Conservation (phyloP, 768 basidiomycete genomes). For the Calocera cornea region DNA sequence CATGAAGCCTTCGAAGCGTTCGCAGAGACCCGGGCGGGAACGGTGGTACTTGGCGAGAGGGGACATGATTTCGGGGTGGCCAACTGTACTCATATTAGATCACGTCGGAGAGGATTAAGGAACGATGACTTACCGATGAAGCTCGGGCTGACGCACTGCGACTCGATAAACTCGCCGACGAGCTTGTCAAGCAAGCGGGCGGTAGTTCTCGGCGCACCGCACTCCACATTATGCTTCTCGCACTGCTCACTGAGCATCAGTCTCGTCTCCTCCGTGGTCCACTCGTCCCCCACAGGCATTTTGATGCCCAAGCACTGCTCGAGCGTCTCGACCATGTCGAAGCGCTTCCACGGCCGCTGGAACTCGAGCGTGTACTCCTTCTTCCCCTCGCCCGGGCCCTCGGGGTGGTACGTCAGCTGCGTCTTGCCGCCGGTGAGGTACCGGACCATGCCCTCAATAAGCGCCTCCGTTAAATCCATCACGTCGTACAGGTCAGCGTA, state of each 20-base stretch:
- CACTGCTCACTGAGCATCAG: constrained; percentile 74
- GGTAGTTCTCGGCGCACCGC: constrained; percentile 90
- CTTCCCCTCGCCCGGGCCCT: constrained; percentile 62
- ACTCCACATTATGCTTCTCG: constrained; percentile 90
- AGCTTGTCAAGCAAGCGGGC: constrained; percentile 96
- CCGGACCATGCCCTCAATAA: constrained; percentile 86
- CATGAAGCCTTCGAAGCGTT: constrained; percentile 97
- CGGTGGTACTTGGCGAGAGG: constrained; percentile 98
- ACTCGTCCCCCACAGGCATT: constrained; percentile 84
- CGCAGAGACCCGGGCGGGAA: constrained; percentile 90
- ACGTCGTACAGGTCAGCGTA: constrained; percentile 98
- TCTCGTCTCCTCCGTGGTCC: constrained; percentile 80
- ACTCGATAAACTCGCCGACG: constrained; percentile 96
- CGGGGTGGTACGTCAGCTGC: constrained; percentile 75
- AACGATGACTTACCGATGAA: constrained; percentile 59
- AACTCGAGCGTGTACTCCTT: constrained; percentile 68
- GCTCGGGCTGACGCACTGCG: constrained; percentile 86
- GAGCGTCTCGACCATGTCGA: constrained; percentile 93
- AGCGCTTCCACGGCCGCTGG: constrained; percentile 89
- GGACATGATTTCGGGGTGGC: constrained; percentile 99
- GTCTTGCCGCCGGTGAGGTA: constrained; percentile 68
- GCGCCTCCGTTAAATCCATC: constrained; percentile 89
- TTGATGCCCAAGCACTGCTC: constrained; percentile 85
- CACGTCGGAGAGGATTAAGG: neutral
- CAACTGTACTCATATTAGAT: constrained; percentile 38